Conservation (phyloP, 768 basidiomycete species). For the Leccinum ochraceum region DNA sequence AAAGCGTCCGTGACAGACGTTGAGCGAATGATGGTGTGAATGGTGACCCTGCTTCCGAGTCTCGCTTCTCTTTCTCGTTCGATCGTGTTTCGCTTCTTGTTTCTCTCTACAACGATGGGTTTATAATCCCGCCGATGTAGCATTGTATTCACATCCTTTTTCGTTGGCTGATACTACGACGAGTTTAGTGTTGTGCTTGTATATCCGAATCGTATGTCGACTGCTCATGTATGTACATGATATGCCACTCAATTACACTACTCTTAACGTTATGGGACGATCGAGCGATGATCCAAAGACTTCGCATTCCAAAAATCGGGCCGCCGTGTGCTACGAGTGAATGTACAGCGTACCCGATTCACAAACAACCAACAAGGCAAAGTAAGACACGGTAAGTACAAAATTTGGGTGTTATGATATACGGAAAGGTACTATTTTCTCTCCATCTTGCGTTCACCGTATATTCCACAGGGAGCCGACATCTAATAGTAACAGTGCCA, state of each 20-base stretch:
- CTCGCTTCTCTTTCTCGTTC: not conserved
- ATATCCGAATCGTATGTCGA: not conserved
- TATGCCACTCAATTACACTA: not conserved
- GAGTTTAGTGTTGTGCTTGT: not conserved
- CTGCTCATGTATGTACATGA: not conserved
- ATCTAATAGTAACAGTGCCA: not conserved
- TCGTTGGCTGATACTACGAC: not conserved
- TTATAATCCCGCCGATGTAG: not conserved
- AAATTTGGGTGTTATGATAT: not conserved
- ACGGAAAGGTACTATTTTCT: not conserved
- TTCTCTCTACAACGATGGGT: not conserved
- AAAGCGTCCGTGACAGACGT: slow-evolving; percentile 27
- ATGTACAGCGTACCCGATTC: not conserved
- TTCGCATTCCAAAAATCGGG: not conserved
- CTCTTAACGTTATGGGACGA: not conserved
- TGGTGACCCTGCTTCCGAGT: not conserved
- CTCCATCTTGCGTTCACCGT: not conserved
- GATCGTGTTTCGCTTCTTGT: not conserved
- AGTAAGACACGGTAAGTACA: not conserved
- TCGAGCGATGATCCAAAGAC: not conserved
- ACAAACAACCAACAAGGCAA: not conserved
- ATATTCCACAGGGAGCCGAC: not conserved
- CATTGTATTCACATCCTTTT: not conserved
- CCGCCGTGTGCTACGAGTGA: too few species aligned
- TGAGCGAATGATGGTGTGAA: slow-evolving; percentile 33